Evolutionary conservation across 2,329 filamentous ascomycete species (phyloP), one percentile per base, ranked within the genome.

Genomic region (Colletotrichum filicis): DNA sequence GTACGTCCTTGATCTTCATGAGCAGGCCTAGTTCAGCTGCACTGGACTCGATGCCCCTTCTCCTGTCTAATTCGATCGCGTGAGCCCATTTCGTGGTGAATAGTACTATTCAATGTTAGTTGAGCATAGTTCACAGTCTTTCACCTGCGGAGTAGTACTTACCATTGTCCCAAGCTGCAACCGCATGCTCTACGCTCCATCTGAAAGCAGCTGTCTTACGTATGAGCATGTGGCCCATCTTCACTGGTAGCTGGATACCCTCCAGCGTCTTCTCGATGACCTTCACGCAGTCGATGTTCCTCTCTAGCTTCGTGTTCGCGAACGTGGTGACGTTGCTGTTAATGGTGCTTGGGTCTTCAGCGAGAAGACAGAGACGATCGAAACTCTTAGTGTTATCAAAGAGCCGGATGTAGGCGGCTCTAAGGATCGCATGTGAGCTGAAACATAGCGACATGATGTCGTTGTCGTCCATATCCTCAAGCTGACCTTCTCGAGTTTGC

Each of bases 121-220:
- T 4, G 5, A 9, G 28, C 5, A 4, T 4, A 1, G 16, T 46
- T 3, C 16, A 16, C 7, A 5, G 11, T 4, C 3, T n/a, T 9
- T 30, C 1, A 5, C 11, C 16, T 14, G 11, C 7, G 19, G 4
- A 8, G 28, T 19, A n/a, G 6, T 5, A 24, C 16, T 7, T 22
- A 59, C 37, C 53, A 12, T 59, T 59, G 35, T 65, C 52, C 53
- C 60, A 58, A 12, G 22, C 28, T 5, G 22, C 28, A 7, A 58
- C 42, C 16, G 61, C 28, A 22, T 58, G 52, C 11, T 69, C 59
- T 6, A 69, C 24, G n/a, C 66, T 64, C 66, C 52, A 64, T 46
- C 60, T n/a, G 46, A 53, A 65, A 9, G 66, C 52, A 22, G 66
- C 66, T 49, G 52, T 64, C 9, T 52, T 49, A 5, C 52, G 14